Conservation (phyloP, 305 asterid species). For the Plantago coronopus region DNA sequence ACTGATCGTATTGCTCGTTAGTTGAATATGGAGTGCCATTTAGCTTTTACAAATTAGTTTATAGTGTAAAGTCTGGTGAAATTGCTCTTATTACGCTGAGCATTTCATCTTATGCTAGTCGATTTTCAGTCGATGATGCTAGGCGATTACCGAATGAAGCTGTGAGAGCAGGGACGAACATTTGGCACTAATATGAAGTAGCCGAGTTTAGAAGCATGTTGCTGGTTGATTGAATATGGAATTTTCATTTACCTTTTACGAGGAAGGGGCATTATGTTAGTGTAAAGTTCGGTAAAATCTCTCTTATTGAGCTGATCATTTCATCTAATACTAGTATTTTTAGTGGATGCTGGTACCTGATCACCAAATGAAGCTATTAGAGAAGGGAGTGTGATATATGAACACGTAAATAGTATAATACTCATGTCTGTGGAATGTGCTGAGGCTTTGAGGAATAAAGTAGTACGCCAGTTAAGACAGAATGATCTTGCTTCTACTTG, state of each 20-base stretch:
- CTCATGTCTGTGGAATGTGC: neutral
- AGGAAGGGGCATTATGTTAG: no score
- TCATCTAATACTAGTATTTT: neutral
- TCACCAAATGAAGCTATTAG: neutral
- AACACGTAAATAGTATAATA: neutral
- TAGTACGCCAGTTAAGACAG: constrained; percentile 6
- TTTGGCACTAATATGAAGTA: no score
- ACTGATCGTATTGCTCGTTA: neutral
- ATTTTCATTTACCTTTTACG: no score
- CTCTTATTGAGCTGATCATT: neutral
- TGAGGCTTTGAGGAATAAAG: constrained; percentile 5
- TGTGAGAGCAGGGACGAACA: no score
- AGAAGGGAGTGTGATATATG: no score
- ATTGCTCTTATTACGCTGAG: neutral
- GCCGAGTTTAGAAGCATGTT: no score
- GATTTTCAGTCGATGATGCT: neutral
- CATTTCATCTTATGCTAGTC: neutral
- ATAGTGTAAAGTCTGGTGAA: no score
- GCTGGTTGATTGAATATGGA: no score
- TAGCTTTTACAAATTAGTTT: no score
- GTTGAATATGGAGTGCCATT: no score
- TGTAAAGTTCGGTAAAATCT: no score
- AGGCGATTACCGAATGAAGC: neutral
- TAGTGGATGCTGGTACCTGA: no score
- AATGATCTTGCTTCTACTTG: neutral